A percentile compares a stretch with the other conserved stretches of the same genome.
Conservation (phyloP, 352 stramenopile species). For the Phytophthora podocarpi region DNA sequence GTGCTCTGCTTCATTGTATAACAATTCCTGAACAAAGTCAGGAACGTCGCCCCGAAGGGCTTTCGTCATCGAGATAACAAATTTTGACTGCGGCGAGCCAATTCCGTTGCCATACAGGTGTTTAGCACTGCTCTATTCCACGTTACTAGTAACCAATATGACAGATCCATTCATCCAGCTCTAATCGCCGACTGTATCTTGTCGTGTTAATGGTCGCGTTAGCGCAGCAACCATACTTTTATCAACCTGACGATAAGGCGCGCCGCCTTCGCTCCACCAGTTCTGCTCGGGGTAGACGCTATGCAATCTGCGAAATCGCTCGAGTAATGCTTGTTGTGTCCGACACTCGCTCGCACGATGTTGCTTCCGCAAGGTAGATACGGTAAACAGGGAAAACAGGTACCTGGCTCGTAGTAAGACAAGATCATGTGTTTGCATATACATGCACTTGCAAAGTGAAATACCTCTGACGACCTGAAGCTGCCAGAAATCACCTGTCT, state of each 20-base stretch:
- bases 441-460: slow-evolving; percentile 8
- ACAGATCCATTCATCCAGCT: neutral
- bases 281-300: neutral
- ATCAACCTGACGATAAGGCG: neutral
- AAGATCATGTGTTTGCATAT: slow-evolving; percentile 1
- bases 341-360: too few relatives aligned
- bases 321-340: too few relatives aligned
- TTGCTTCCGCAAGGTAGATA: too few relatives aligned
- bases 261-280: neutral
- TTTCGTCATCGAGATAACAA: too few relatives aligned
- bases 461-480: neutral
- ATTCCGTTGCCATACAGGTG: too few relatives aligned
- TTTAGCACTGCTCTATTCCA: slow-evolving; percentile 1
- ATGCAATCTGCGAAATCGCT: neutral
- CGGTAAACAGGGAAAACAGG: too few relatives aligned
- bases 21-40: too few relatives aligned
- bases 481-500: slow-evolving; percentile 10
- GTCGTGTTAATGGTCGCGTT: neutral
- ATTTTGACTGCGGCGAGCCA: too few relatives aligned
- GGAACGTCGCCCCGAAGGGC: too few relatives aligned
- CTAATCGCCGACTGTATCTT: neutral
- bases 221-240: neutral
- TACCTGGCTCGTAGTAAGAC: neutral
- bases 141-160: neutral
- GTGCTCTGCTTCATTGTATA: too few relatives aligned